Conservation (phyloP, 768 basidiomycete genomes). For the Glaciozyma martinii region DNA sequence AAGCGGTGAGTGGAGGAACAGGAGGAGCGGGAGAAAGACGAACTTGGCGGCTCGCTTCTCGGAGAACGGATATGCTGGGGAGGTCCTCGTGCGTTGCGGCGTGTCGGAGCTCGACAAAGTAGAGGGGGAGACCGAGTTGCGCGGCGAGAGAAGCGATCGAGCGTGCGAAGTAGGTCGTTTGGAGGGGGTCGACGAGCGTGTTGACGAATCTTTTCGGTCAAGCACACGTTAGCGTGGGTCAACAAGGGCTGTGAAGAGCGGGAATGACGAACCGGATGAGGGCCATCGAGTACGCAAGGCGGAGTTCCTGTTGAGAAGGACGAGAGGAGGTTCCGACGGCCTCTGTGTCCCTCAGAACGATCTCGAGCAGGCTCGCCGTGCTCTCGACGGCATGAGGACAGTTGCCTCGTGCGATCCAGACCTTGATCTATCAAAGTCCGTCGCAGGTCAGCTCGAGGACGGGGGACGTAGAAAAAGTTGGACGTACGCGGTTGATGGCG, state of each 20-base stretch:
- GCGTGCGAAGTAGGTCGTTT: slow-evolving; percentile 76
- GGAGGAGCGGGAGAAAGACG: slow-evolving; percentile 6
- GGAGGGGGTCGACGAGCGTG: slow-evolving; percentile 87
- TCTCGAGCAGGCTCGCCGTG: slow-evolving; percentile 28
- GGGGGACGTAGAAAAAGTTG: not conserved
- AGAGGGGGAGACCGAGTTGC: slow-evolving; percentile 73
- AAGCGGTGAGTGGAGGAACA: slow-evolving; percentile 9
- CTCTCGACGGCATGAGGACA: slow-evolving; percentile 34
- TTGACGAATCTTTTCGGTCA: slow-evolving; percentile 66
- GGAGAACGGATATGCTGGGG: slow-evolving; percentile 63
- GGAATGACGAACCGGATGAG: slow-evolving; percentile 36
- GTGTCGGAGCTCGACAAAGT: slow-evolving; percentile 87
- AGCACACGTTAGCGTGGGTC: not conserved
- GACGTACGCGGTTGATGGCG: slow-evolving; percentile 42
- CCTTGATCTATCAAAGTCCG: slow-evolving; percentile 13
- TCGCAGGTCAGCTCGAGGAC: not conserved
- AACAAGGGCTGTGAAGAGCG: not conserved
- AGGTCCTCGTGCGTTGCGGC: slow-evolving; percentile 93
- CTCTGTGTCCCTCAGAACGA: slow-evolving; percentile 24
- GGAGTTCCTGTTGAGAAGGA: slow-evolving; percentile 11
- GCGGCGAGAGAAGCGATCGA: slow-evolving; percentile 81
- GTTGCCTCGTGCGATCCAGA: slow-evolving; percentile 29
- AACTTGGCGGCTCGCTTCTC: slow-evolving; percentile 68
- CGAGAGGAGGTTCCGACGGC: slow-evolving; percentile 1
- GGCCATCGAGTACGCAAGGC: slow-evolving; percentile 33